A percentile compares a stretch with the other conserved stretches of the same genome.
Conservation (phyloP, 2,329 filamentous ascomycete genomes). For the Coniella vitis region DNA sequence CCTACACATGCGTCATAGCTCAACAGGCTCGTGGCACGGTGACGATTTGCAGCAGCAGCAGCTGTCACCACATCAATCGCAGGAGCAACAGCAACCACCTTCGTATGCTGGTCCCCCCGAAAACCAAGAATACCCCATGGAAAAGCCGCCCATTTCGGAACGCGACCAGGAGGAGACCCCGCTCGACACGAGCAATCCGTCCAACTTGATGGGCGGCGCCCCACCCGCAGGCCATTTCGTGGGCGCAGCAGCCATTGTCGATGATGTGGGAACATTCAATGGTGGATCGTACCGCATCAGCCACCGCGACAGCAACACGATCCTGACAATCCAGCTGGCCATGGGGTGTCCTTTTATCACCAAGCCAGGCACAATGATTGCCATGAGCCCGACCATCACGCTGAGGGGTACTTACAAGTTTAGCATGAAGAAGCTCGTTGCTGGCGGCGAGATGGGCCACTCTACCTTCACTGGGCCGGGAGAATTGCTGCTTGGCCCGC, state of each 20-base stretch:
- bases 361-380: conserved; percentile 82
- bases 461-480: conserved; percentile 85
- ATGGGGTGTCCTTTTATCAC: conserved; percentile 77
- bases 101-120: conserved; percentile 24
- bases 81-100: conserved; percentile 21
- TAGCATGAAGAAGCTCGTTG: conserved; percentile 82
- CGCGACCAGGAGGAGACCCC: conserved; percentile 19
- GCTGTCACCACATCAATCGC: background rate
- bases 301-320: conserved; percentile 84
- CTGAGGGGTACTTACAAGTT: conserved; percentile 81
- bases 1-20: conserved; percentile 28
- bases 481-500: conserved; percentile 63
- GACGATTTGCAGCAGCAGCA: conserved; percentile 18
- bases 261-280: conserved; percentile 95
- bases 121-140: conserved; percentile 20
- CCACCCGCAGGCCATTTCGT: conserved; percentile 50
- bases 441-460: conserved; percentile 69
- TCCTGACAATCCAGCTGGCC: conserved; percentile 82
- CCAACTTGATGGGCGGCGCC: conserved; percentile 31
- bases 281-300: conserved; percentile 91
- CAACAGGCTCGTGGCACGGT: conserved; percentile 19
- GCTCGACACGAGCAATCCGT: conserved; percentile 24
- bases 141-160: conserved; percentile 21
- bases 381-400: conserved; percentile 84
- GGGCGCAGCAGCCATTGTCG: conserved; percentile 56